Percentiles rank a stretch among this genome's conserved stretches.
Conservation (phyloP, 1,284 basidiomycete genomes). For the Puccinia coronata region DNA sequence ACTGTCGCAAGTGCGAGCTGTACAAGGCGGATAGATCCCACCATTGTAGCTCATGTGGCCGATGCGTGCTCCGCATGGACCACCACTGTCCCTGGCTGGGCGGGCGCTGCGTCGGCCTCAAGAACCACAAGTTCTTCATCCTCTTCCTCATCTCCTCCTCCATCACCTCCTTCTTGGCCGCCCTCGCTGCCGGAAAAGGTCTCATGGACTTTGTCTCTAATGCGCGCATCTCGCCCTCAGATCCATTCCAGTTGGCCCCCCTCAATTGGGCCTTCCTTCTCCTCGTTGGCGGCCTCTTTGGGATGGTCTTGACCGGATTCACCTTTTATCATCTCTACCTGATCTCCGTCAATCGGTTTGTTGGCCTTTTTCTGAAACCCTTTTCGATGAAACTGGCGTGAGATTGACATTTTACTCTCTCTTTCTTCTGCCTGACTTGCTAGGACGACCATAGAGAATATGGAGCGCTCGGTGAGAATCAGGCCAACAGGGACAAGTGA, state of each 20-base stretch:
- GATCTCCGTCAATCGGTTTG: constrained; percentile 56
- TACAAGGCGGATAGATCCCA: constrained; percentile 57
- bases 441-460: constrained; percentile 59
- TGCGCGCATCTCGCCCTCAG: background rate
- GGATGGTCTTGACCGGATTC: constrained; percentile 55
- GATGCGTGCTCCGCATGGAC: constrained; percentile 54
- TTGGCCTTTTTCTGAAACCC: background rate
- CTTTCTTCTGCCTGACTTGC: too few species aligned
- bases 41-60: constrained; percentile 55
- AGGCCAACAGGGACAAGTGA: constrained; percentile 31
- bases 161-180: constrained; percentile 54
- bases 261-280: constrained; percentile 58
- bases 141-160: constrained; percentile 58
- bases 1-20: constrained; percentile 52
- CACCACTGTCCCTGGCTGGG: constrained; percentile 57
- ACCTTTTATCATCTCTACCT: constrained; percentile 57
- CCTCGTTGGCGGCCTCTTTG: constrained; percentile 55
- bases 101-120: constrained; percentile 57
- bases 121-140: constrained; percentile 60
- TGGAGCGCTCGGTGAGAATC: constrained; percentile 55
- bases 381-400: background rate
- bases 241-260: constrained; percentile 57
- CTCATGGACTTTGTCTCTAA: constrained; percentile 52
- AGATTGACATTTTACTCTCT: too few species aligned
- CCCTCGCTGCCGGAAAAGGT: constrained; percentile 53